A percentile compares a stretch with the other conserved stretches of the same genome.
phyloP scores from a whole-genome alignment of 257 asterid genomes.

The Phtheirospermum japonicum region DNA sequence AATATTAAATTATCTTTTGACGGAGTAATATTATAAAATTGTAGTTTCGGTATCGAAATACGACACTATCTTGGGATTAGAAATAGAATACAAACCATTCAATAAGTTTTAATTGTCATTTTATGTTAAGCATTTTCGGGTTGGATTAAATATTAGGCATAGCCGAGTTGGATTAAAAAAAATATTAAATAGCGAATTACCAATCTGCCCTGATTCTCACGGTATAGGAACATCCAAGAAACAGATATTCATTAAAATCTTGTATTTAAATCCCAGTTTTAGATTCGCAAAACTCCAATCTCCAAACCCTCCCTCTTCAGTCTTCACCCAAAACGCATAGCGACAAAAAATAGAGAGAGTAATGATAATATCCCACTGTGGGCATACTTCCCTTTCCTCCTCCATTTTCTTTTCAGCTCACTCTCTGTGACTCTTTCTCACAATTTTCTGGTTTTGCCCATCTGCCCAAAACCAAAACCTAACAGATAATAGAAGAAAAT shows the following conservation, averaged over 20 bases:
- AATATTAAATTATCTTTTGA: too few relatives aligned
- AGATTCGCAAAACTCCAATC: conserved; percentile 15
- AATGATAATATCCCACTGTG: neutral
- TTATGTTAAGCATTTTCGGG: too few relatives aligned
- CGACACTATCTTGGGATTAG: too few relatives aligned
- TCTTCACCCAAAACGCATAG: conserved; percentile 9
- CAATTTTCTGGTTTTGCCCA: neutral
- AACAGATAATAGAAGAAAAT: neutral
- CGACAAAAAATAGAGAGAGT: conserved; percentile 8
- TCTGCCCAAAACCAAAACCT: neutral
- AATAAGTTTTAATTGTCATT: too few relatives aligned
- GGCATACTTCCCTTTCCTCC: neutral
- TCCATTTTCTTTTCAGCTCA: conserved; percentile 19
- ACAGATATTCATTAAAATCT: conserved; percentile 5
- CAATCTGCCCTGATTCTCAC: too few relatives aligned
- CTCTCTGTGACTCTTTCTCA: conserved; percentile 7
- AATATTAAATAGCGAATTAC: too few relatives aligned
- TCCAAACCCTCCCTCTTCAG: conserved; percentile 21
- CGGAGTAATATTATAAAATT: too few relatives aligned
- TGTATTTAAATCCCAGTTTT: neutral
- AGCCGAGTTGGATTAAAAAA: too few relatives aligned
- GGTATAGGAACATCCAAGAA: too few relatives aligned
- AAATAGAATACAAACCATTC: too few relatives aligned
- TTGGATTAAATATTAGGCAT: too few relatives aligned
- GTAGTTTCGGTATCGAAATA: too few relatives aligned